Evolutionary conservation across 2,329 filamentous ascomycete genomes (phyloP), one percentile per base, ranked within the genome.

Genomic region (Fusarium proliferatum): DNA sequence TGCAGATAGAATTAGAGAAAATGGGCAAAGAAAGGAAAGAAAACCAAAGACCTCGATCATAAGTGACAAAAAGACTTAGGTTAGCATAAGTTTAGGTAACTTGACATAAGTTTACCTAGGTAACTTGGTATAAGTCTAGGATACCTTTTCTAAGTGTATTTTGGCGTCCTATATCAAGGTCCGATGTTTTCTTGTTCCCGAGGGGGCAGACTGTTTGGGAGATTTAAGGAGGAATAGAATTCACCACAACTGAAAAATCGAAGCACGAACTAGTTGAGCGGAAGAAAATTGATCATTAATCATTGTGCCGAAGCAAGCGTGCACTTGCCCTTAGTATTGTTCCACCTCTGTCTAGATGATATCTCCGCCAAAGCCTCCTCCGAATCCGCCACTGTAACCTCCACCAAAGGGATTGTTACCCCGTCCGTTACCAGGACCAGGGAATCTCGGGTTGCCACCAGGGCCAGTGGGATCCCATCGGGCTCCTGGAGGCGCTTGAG

Each of bases 391-490:
- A 7, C 81, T 80, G 52, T 82, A 82, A 0, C 82, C 80, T 15
- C 82, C 81, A 21, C 84, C 85, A 72, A 83, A 85, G 9, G 83
- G 79, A 48, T 83, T 76, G 56, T 80, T 79, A 30, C 84, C 79
- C 42, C 82, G 75, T 10, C 83, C 79, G 12, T 81, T 81, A 11
- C 85, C 83, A 4, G 82, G 83, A 4, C 87, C 86, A 10, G 85
- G 84, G 56, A 86, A 84, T 51, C 86, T 79, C 8, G 86, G 86
- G 4, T 81, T 76, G 2, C 84, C 85, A 1, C 92, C 92, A 1
- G 94, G 94, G 0, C 93, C 93, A 28, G 95, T 83, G 5, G 96
- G 96, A 85, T 98, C 96, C 84, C 94, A 98, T 73, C 96, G 87
- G n/a, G 95, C 92, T 3, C 96, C 96, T 4, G 94, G 95, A 9